Evolutionary conservation across 306 rosid species (phyloP), one percentile per base, ranked within the genome.

Genomic region (Coriaria nepalensis): DNA sequence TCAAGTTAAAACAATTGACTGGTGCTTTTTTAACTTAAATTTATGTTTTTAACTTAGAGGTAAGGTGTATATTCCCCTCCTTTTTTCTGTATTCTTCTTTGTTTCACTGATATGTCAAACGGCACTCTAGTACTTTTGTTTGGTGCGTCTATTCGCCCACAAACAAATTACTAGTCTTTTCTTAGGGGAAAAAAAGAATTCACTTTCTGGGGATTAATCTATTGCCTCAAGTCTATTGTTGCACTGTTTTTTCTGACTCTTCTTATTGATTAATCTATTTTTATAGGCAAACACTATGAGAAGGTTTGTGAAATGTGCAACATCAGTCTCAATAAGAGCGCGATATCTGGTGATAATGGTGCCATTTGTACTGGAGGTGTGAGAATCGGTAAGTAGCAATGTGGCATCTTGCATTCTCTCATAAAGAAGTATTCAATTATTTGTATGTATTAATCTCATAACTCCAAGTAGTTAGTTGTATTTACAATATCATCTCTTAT

Each of bases 231-330:
- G 13, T 47, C 10, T 46, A 47, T 59, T 62, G 50, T 52, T 62
- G 50, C 34, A 65, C 40, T 41, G 52, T 32, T 59, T 20, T 1
- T 20, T 20, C 29, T 20, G 29, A 20, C 29, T 20, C 29, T 20
- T 20, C 1, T 20, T 20, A 20, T 20, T 1, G 65, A 53, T 52
- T 65, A 33, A 10, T 40, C 35, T 60, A 47, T 38, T 44, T 20
- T 53, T 78, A 40, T 67, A 78, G 94, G 78, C 64, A 80, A 78
- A 64, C 73, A 80, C 65, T 87, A 71, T 43, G 94, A 78, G 73
- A 80, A 75, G 69, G 84, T 80, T 44, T 79, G 94, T 20, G 94
- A 87, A 80, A 73, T 77, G 8, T 83, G 93, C 58, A 69, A 83
- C 55, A 80, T 87, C 49, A 75, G 87, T 55, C 73, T 80, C 43